phyloP scores from a whole-genome alignment of 2,329 filamentous ascomycete genomes.

The Penicillium concentricum region DNA sequence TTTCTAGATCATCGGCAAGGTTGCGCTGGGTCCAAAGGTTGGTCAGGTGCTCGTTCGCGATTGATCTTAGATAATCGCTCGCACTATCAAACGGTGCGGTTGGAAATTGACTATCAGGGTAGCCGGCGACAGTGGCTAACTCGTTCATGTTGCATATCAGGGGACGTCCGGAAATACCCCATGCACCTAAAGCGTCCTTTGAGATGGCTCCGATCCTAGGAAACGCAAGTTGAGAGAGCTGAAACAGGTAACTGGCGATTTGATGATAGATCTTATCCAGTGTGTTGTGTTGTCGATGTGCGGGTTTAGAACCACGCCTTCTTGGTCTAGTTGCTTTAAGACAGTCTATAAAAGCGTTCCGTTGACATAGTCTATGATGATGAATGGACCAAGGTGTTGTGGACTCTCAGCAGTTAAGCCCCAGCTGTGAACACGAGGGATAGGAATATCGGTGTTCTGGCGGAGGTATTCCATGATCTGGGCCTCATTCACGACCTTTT shows the following conservation, averaged over 20 bases:
- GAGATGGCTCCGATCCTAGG: conserved; percentile 38
- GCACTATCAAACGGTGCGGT: conserved; percentile 31
- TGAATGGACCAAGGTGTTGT: conserved; percentile 22
- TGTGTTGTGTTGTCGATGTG: conserved; percentile 11
- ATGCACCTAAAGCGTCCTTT: conserved; percentile 26
- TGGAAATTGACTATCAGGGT: conserved; percentile 29
- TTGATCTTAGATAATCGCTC: conserved; percentile 32
- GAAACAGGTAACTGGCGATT: conserved; percentile 25
- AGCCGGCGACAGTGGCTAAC: conserved; percentile 32
- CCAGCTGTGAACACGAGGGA: conserved; percentile 22
- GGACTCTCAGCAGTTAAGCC: conserved; percentile 17
- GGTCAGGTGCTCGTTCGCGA: conserved; percentile 15
- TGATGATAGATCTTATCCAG: conserved; percentile 19
- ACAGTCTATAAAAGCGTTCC: conserved; percentile 17
- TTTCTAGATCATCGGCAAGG: conserved; percentile 27
- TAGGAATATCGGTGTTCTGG: conserved; percentile 20
- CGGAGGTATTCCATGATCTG: conserved; percentile 22
- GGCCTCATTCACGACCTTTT: conserved; percentile 21
- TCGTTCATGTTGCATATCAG: conserved; percentile 47
- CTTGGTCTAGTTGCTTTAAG: conserved; percentile 18
- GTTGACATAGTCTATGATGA: conserved; percentile 26
- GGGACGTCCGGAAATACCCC: conserved; percentile 34
- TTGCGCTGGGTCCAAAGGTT: conserved; percentile 29
- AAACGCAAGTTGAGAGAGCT: conserved; percentile 36
- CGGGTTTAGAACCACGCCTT: conserved; percentile 18